Conservation (phyloP, 306 rosid species). For the Cajanus cajan region DNA sequence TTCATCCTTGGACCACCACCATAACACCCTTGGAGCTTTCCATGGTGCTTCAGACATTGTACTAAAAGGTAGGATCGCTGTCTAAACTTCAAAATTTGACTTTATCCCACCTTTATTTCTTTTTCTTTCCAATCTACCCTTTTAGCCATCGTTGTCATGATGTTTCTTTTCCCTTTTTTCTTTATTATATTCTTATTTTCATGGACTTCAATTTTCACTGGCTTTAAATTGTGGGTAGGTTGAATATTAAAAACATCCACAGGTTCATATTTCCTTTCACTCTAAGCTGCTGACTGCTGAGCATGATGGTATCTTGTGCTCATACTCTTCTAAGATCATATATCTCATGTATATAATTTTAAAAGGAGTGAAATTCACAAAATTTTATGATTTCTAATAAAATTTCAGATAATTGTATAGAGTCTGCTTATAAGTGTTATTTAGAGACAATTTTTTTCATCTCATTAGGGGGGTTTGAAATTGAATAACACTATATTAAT, state of each 20-base stretch:
- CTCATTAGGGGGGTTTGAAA: not conserved
- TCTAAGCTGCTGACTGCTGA: not conserved
- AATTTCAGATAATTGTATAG: not conserved
- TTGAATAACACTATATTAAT: not conserved
- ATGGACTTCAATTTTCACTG: not conserved
- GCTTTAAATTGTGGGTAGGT: constrained; percentile 19
- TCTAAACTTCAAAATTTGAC: constrained; percentile 34
- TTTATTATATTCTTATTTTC: constrained; percentile 5
- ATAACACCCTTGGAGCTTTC: constrained; percentile 40
- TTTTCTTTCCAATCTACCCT: not conserved
- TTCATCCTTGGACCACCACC: constrained; percentile 56
- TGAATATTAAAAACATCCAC: not conserved
- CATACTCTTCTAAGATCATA: not conserved
- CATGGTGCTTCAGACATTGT: constrained; percentile 62
- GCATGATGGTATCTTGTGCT: not conserved
- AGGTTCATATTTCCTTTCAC: not conserved
- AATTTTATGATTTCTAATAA: not conserved
- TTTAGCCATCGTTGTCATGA: constrained; percentile 28
- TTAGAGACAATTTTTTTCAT: too few relatives aligned
- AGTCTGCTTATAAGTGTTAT: too few relatives aligned
- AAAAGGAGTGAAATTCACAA: not conserved
- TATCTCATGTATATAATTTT: not conserved
- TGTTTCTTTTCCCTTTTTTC: constrained; percentile 19
- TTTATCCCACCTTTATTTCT: constrained; percentile 15
- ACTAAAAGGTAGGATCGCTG: constrained; percentile 65